Base-by-base conservation (phyloP, 192 early-diverging fungal species). In the Chytriomyces sp. region DNA sequence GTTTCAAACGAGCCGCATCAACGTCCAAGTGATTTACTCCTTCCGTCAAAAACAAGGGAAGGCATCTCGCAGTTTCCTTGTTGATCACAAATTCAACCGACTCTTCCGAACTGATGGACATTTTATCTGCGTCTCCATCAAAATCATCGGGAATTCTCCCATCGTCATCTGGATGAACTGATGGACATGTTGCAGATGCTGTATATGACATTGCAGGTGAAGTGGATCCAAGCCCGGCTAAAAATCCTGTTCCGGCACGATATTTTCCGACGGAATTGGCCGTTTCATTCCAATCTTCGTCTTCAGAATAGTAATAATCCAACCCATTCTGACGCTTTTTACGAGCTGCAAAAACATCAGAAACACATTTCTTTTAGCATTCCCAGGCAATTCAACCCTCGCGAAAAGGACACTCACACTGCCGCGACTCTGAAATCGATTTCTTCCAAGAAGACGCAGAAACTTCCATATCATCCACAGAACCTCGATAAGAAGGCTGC, bases 241-340 rank as follows among this genome's bases (percentile, higher is more conserved):
- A 35, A 35, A 35, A 35, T 35, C 35, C 35, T 35, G 35, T 35
- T 35, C 35, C 35, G 4, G 35, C 35, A 35, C 35, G 35, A 35
- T 35, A 1, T 35, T 57, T 13, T 2, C 53, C 53, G 13, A 20
- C 53, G 3, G 53, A 57, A 3, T 13, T 57, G 53, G 53, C 13
- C 20, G 53, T n/a, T 20, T 57, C 53, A 45, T 75, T 64, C 73
- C 64, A n/a, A 28, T 75, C 73, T 48, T 75, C 73, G 26, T 75
- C 73, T 75, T 75, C 73, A n/a, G 73, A 75, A 48, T 66, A 75
- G 50, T 75, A 75, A 53, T 75, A 75, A 47, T 75, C 73, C 1
- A 75, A 3, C 46, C 26, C 64, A 43, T 75, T 50, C 45, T 75
- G 47, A 26, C 61, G 20, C 35, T 66, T 75, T 66, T 46, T 64